Percentiles rank a stretch among this genome's conserved stretches.
phyloP scores from a whole-genome alignment of 2,329 filamentous ascomycete genomes.

The Esteya vermicola region DNA sequence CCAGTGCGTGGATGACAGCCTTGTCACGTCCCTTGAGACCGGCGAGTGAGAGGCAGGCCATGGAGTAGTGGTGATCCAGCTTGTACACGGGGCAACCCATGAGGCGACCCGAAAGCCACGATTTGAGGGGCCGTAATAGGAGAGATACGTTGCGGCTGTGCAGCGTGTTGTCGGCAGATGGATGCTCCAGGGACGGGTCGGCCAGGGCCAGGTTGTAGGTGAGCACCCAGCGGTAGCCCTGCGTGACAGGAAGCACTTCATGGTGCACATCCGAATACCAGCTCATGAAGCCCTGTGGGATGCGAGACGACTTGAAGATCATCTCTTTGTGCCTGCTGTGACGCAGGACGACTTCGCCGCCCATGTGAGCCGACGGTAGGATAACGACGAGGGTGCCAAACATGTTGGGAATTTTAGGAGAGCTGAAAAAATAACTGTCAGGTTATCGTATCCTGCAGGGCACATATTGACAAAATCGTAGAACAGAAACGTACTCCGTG shows the following conservation, averaged over 20 bases:
- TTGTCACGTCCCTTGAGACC: neutral
- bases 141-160: no score
- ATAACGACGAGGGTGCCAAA: slow-evolving; percentile 31
- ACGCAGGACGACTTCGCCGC: slow-evolving; percentile 24
- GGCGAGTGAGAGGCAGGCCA: neutral
- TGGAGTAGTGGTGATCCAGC: slow-evolving; percentile 14
- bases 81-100: slow-evolving; percentile 5
- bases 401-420: slow-evolving; percentile 29
- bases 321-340: slow-evolving; percentile 18
- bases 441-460: neutral
- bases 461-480: no score
- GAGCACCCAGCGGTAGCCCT: slow-evolving; percentile 29
- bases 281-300: slow-evolving; percentile 14
- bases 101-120: neutral
- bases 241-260: slow-evolving; percentile 26
- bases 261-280: slow-evolving; percentile 35
- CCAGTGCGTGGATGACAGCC: neutral
- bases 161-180: neutral
- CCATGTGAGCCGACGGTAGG: slow-evolving; percentile 29
- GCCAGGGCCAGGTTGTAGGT: slow-evolving; percentile 31
- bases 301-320: slow-evolving; percentile 10
- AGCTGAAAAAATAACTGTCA: slow-evolving; percentile 7
- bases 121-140: neutral
- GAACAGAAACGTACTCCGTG: slow-evolving; percentile 19
- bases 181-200: neutral